Evolutionary conservation across 2,329 filamentous ascomycete species (phyloP).

Genomic region (Cryphonectria parasitica): DNA sequence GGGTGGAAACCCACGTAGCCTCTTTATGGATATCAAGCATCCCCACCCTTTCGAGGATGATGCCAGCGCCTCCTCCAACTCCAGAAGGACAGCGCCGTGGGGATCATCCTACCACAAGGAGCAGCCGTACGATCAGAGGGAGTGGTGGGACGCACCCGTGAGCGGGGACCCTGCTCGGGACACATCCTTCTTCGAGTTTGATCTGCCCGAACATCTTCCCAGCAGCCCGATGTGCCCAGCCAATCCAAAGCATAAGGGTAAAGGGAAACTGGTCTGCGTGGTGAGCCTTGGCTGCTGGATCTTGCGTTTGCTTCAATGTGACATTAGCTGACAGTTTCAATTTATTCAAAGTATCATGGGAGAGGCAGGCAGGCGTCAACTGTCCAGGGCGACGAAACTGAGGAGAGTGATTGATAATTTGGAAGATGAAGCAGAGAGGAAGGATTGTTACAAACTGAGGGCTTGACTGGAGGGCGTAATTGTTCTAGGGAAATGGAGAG

Average conservation of each 20-base stretch:
- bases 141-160: conserved; percentile 40
- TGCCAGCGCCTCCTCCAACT: conserved; percentile 17
- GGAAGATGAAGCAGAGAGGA: background rate
- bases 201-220: conserved; percentile 55
- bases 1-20: conserved; percentile 11
- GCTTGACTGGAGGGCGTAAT: background rate
- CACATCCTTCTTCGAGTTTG: conserved; percentile 47
- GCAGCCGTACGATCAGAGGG: conserved; percentile 27
- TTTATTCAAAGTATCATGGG: conserved; percentile 28
- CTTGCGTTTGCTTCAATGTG: background rate
- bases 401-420: background rate
- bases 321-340: background rate
- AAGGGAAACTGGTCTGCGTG: conserved; percentile 55
- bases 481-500: background rate
- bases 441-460: background rate
- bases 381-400: background rate
- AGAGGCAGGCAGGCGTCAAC: conserved; percentile 18
- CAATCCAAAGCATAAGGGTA: conserved; percentile 48
- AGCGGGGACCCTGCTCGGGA: conserved; percentile 31
- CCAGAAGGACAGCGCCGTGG: background rate
- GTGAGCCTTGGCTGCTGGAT: conserved; percentile 29
- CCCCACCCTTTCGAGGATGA: background rate
- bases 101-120: conserved; percentile 9
- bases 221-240: conserved; percentile 56
- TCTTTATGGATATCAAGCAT: conserved; percentile 18